Percentiles rank a stretch among this genome's conserved stretches.
These are phyloP conservation scores for Acidomyces sp. DNA, from an alignment of 495 filamentous ascomycete genomes.

Conservation along the genomic window DNA sequence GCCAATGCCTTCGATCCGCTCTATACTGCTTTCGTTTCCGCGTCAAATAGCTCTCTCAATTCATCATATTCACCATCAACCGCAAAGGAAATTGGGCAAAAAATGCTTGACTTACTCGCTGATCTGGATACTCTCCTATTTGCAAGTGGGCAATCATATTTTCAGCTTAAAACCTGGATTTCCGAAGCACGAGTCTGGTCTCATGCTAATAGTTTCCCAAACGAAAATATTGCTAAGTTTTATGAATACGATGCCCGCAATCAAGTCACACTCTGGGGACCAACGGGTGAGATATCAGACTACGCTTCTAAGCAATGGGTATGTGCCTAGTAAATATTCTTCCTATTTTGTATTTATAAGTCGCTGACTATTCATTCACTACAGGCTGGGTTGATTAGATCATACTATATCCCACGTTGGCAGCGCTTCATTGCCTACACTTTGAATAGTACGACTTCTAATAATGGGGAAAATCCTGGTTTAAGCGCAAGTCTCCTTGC, in stretches of 20 bases:
- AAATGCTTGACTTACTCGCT: slow-evolving; percentile 27
- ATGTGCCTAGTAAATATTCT: neutral
- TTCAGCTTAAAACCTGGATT: slow-evolving; percentile 36
- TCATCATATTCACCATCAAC: slow-evolving; percentile 7
- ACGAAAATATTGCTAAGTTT: slow-evolving; percentile 23
- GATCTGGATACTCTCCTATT: slow-evolving; percentile 35
- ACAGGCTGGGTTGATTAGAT: slow-evolving; percentile 32
- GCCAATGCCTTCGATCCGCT: slow-evolving; percentile 34
- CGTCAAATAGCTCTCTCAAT: slow-evolving; percentile 25
- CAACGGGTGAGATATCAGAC: slow-evolving; percentile 32
- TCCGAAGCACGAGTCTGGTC: slow-evolving; percentile 30
- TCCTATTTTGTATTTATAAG: neutral
- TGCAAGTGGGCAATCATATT: slow-evolving; percentile 30
- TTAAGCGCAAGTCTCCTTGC: slow-evolving; percentile 23
- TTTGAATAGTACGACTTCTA: slow-evolving; percentile 28
- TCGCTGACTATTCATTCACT: neutral
- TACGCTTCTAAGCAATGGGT: slow-evolving; percentile 39
- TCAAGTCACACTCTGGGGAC: slow-evolving; percentile 42
- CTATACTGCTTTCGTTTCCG: slow-evolving; percentile 30
- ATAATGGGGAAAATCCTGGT: slow-evolving; percentile 15
- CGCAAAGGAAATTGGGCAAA: slow-evolving; percentile 22
- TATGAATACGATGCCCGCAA: slow-evolving; percentile 41
- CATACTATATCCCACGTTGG: slow-evolving; percentile 40
- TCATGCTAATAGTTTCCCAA: neutral
- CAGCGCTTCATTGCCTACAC: slow-evolving; percentile 36